Percentiles rank a stretch among this genome's conserved stretches.
Evolutionary conservation across 768 basidiomycete species (phyloP).

Genomic region (Lanmaoa rubissima): DNA sequence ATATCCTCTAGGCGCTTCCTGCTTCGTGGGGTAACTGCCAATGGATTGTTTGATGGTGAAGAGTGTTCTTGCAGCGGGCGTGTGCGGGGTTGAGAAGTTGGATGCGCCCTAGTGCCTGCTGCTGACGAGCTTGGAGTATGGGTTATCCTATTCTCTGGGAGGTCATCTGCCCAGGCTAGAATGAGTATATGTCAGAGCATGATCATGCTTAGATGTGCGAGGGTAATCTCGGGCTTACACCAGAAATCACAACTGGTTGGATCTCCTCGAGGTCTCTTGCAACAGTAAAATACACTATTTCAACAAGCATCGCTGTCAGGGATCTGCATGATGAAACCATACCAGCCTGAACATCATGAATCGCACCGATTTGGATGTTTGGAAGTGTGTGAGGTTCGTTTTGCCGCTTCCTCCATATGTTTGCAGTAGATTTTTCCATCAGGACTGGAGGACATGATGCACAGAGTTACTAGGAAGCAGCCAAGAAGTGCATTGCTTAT

Average conservation of each 20-base stretch:
- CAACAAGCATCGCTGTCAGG: slow-evolving; percentile 5
- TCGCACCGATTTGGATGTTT: slow-evolving; percentile 40
- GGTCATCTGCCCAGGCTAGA: slow-evolving; percentile 37
- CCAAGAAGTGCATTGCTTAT: slow-evolving; percentile 14
- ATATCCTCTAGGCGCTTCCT: slow-evolving; percentile 16
- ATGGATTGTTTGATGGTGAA: not conserved
- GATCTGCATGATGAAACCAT: not conserved
- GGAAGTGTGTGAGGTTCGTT: slow-evolving; percentile 33
- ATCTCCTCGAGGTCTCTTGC: slow-evolving; percentile 24
- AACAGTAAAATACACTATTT: slow-evolving; percentile 40
- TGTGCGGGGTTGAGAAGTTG: not conserved
- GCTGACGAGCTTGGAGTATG: not conserved
- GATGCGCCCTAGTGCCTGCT: not conserved
- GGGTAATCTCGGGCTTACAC: slow-evolving; percentile 25
- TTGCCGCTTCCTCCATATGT: slow-evolving; percentile 33
- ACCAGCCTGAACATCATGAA: not conserved
- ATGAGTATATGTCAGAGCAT: not conserved
- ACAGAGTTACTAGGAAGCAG: not conserved
- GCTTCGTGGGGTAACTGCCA: slow-evolving; percentile 6
- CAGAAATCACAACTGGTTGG: slow-evolving; percentile 36
- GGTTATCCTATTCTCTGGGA: not conserved
- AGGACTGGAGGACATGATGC: slow-evolving; percentile 20
- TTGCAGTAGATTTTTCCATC: slow-evolving; percentile 40
- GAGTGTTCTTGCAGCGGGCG: not conserved
- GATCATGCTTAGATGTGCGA: not conserved